Percentiles rank a stretch among this genome's conserved stretches.
These are phyloP conservation scores for Paramecium bursaria DNA, from an alignment of 73 alveolate genomes.

Conservation along the genomic window DNA sequence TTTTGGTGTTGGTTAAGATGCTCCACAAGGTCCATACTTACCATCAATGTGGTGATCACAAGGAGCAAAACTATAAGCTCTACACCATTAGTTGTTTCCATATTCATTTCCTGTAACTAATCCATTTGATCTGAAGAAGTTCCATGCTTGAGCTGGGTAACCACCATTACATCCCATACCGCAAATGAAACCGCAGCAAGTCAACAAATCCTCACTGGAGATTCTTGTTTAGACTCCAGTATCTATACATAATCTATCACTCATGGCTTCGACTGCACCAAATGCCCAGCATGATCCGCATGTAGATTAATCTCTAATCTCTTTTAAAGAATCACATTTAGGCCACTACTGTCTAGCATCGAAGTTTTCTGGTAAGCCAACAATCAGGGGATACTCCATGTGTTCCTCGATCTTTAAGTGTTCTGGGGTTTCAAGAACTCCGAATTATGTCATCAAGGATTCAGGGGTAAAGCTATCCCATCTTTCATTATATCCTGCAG, in stretches of 20 bases:
- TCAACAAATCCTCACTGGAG: constrained; percentile 51
- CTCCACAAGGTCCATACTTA: constrained; percentile 64
- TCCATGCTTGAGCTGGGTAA: constrained; percentile 84
- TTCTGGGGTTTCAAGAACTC: constrained; percentile 43
- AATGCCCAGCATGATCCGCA: constrained; percentile 99
- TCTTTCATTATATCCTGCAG: constrained; percentile 58
- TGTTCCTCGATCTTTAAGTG: constrained; percentile 21
- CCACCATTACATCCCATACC: constrained; percentile 96
- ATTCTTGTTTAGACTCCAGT: constrained; percentile 65
- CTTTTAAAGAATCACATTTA: constrained; percentile 55
- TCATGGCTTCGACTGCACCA: constrained; percentile 94
- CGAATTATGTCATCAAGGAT: constrained; percentile 50
- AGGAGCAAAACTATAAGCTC: constrained; percentile 77
- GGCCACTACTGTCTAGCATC: constrained; percentile 64
- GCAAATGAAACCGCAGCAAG: constrained; percentile 59
- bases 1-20: constrained; percentile 66
- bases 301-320: constrained; percentile 68
- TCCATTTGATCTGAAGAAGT: constrained; percentile 79
- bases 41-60: constrained; percentile 73
- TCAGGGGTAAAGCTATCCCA: constrained; percentile 44
- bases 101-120: constrained; percentile 74
- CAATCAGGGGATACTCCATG: not conserved
- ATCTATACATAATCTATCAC: constrained; percentile 94
- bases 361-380: constrained; percentile 51
- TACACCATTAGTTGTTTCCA: constrained; percentile 76